Evolutionary conservation across 306 rosid genomes (phyloP).

Genomic region (Betula pendula): DNA sequence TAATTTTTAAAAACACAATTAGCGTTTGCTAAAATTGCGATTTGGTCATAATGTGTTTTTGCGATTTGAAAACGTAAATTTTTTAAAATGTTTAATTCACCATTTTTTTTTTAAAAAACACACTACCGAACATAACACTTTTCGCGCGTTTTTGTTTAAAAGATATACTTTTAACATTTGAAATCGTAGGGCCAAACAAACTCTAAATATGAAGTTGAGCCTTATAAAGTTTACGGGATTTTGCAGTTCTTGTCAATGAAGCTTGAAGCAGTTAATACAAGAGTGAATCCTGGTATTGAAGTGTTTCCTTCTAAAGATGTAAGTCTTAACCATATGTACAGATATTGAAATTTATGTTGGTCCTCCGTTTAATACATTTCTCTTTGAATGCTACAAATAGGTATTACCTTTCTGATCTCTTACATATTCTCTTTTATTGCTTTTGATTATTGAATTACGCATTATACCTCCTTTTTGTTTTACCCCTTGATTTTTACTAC

Average conservation of each 20-base stretch:
- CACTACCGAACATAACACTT: too few species aligned
- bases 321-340: conserved; percentile 28
- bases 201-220: conserved; percentile 1
- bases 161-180: too few species aligned
- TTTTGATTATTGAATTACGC: neutral
- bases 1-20: too few species aligned
- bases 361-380: conserved; percentile 5
- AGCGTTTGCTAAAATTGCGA: too few species aligned
- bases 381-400: neutral
- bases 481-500: too few species aligned
- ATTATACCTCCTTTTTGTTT: neutral
- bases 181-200: too few species aligned
- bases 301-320: conserved; percentile 80
- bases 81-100: too few species aligned
- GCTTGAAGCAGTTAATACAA: conserved; percentile 87
- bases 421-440: neutral
- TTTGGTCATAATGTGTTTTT: too few species aligned
- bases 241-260: conserved; percentile 93
- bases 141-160: too few species aligned
- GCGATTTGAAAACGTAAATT: too few species aligned
- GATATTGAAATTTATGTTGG: neutral
- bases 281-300: conserved; percentile 65
- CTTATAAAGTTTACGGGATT: conserved; percentile 24
- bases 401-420: neutral
- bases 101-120: too few species aligned